Evolutionary conservation across 345 rosid species (phyloP).

Genomic region (Fremontodendron californicum): DNA sequence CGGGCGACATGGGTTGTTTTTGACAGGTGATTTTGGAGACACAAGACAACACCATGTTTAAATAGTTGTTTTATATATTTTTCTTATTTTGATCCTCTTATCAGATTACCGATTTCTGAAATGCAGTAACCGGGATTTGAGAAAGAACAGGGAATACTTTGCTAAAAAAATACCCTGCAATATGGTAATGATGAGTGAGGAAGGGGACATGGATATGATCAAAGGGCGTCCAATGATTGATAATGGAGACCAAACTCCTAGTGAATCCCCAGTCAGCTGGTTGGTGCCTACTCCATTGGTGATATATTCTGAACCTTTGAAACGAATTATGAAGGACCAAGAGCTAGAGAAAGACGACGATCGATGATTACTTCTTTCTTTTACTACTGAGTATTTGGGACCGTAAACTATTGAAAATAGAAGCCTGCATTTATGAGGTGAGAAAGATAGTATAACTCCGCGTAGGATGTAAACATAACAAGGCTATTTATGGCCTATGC

Average conservation of each 20-base stretch:
- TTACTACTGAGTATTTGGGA: background rate
- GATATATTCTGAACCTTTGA: conserved; percentile 28
- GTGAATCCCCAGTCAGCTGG: conserved; percentile 32
- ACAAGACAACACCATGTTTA: background rate
- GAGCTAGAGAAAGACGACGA: background rate
- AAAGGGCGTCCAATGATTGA: conserved; percentile 28
- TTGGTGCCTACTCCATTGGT: conserved; percentile 33
- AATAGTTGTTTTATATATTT: no score
- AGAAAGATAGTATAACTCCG: background rate
- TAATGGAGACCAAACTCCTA: conserved; percentile 11
- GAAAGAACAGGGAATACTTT: conserved; percentile 36
- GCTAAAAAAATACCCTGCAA: conserved; percentile 37
- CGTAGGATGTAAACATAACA: background rate
- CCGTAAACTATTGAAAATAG: background rate
- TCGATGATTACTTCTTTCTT: background rate
- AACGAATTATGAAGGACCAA: conserved; percentile 15
- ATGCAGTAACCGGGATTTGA: conserved; percentile 27
- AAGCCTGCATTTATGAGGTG: background rate
- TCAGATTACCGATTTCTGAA: background rate
- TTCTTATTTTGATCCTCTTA: background rate
- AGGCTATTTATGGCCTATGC: background rate
- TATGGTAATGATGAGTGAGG: conserved; percentile 43
- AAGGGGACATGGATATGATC: conserved; percentile 37
- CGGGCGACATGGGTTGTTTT: conserved; percentile 50
- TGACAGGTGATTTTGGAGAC: conserved; percentile 27